Conservation (phyloP, 768 basidiomycete genomes). For the Leccinum longicurvipes region DNA sequence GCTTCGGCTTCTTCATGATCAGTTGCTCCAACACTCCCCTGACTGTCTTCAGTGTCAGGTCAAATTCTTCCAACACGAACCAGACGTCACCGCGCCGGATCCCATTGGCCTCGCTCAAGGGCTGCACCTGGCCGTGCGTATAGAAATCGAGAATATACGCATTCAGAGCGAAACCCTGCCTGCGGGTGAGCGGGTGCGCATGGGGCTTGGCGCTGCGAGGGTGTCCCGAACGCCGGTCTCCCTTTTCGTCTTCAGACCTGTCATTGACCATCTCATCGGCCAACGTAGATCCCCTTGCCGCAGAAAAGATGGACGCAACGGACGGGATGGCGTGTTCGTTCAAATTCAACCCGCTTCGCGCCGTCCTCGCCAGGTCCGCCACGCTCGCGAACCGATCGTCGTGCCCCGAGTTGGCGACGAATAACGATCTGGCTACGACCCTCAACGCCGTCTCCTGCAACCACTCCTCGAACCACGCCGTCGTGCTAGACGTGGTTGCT, state of each 20-base stretch:
- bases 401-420: slow-evolving; percentile 68
- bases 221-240: neutral
- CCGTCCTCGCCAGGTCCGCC: slow-evolving; percentile 49
- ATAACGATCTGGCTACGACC: slow-evolving; percentile 50
- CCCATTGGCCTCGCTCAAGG: slow-evolving; percentile 50
- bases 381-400: slow-evolving; percentile 51
- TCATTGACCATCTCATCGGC: neutral
- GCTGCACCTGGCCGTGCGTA: slow-evolving; percentile 54
- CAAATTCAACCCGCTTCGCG: slow-evolving; percentile 51
- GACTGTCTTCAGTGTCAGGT: slow-evolving; percentile 47
- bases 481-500: neutral
- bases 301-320: slow-evolving; percentile 35
- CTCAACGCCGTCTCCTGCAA: slow-evolving; percentile 38
- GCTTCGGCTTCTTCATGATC: slow-evolving; percentile 29
- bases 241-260: neutral
- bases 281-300: slow-evolving; percentile 14
- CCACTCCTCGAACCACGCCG: slow-evolving; percentile 32
- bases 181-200: neutral
- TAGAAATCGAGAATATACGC: slow-evolving; percentile 71
- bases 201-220: neutral
- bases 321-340: slow-evolving; percentile 62
- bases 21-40: slow-evolving; percentile 49
- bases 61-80: slow-evolving; percentile 61
- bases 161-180: slow-evolving; percentile 41
- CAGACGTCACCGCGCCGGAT: slow-evolving; percentile 64